A percentile compares a stretch with the other conserved stretches of the same genome.
Conservation (phyloP, 352 stramenopile species). For the Pythium phragmiticola region DNA sequence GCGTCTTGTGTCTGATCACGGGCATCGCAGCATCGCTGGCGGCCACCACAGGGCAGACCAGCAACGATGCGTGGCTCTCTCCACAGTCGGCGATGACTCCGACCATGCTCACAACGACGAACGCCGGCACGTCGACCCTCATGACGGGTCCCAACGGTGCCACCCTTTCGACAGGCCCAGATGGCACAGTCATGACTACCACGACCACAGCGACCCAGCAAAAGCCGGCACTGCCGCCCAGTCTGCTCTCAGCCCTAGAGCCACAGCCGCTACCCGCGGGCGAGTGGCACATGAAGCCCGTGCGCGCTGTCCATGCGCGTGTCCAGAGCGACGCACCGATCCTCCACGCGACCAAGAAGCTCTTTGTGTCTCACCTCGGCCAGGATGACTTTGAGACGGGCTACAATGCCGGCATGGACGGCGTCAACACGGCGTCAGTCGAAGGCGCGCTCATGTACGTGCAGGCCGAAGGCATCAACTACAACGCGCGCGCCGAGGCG, state of each 20-base stretch:
- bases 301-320: conserved; percentile 30
- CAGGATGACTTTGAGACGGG: conserved; percentile 3
- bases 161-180: too few relatives aligned
- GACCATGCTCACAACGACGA: too few relatives aligned
- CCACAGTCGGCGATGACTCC: neutral
- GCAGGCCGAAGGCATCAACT: conserved; percentile 83
- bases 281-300: conserved; percentile 29
- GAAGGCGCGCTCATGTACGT: conserved; percentile 87
- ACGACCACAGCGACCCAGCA: neutral
- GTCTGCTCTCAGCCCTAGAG: neutral
- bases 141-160: too few relatives aligned
- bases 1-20: too few relatives aligned
- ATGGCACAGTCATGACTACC: neutral
- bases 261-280: neutral
- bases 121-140: too few relatives aligned
- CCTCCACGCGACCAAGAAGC: conserved; percentile 24
- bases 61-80: neutral
- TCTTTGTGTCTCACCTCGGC: conserved; percentile 26
- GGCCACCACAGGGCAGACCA: too few relatives aligned
- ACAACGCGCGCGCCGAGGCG: conserved; percentile 25
- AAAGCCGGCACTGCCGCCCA: conserved; percentile 8
- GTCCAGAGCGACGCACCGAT: conserved; percentile 22
- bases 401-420: conserved; percentile 30
- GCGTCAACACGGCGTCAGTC: conserved; percentile 39
- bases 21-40: too few relatives aligned